phyloP scores from a whole-genome alignment of 257 asterid genomes.

The Solanum neorickii region DNA sequence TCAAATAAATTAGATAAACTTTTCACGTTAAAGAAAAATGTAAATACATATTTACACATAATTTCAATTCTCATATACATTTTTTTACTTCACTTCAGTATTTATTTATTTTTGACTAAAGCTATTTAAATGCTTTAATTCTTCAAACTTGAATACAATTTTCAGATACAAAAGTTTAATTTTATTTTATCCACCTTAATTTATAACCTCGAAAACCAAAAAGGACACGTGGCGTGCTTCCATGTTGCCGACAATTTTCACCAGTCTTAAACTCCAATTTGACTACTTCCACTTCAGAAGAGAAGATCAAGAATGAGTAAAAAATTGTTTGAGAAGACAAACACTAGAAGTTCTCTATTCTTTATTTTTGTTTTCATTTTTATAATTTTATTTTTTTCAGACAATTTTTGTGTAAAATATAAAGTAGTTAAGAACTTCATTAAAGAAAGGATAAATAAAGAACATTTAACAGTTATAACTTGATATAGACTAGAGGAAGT shows the following conservation, averaged over 20 bases:
- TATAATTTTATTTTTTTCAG: too few relatives aligned
- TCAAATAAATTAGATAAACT: too few relatives aligned
- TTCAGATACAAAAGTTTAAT: not conserved
- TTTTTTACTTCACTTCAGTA: not conserved
- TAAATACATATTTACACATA: not conserved
- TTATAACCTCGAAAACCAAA: not conserved
- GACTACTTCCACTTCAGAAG: not conserved
- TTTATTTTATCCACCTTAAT: not conserved
- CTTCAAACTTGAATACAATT: not conserved
- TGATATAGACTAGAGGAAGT: too few relatives aligned
- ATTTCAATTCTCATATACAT: not conserved
- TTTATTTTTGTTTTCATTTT: too few relatives aligned
- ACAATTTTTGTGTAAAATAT: too few relatives aligned
- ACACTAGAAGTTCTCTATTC: too few relatives aligned
- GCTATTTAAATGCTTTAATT: too few relatives aligned
- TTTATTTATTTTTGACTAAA: too few relatives aligned
- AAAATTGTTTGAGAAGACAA: not conserved
- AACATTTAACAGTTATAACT: not conserved
- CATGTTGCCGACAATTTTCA: not conserved
- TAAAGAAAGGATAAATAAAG: not conserved
- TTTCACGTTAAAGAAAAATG: too few relatives aligned
- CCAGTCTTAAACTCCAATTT: not conserved
- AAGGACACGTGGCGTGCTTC: not conserved
- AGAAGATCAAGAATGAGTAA: not conserved
- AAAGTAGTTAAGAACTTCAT: not conserved